Percentiles rank a stretch among this genome's conserved stretches.
Evolutionary conservation across 805 yeast species (phyloP).

Genomic region (Blastobotrys attinorum): DNA sequence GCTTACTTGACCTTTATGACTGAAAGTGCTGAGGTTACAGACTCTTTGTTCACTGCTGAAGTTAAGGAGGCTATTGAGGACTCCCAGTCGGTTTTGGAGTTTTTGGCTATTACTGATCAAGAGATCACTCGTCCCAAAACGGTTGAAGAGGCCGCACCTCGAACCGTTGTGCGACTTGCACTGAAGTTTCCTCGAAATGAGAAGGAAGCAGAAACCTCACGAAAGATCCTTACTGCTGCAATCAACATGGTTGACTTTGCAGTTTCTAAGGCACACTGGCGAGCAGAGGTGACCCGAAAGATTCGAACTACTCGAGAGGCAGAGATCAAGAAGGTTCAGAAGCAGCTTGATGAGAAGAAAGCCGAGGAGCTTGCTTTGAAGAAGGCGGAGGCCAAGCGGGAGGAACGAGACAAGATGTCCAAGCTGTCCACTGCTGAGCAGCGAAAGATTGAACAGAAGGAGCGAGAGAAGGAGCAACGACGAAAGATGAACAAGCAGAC

Average conservation of each 20-base stretch:
- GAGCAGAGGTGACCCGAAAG: slow-evolving; percentile 71
- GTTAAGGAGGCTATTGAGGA: slow-evolving; percentile 37
- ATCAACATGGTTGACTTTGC: slow-evolving; percentile 53
- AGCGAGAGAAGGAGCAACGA: slow-evolving; percentile 73
- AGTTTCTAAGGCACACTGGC: slow-evolving; percentile 43
- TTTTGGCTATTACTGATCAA: slow-evolving; percentile 77
- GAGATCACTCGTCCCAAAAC: slow-evolving; percentile 62
- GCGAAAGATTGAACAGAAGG: slow-evolving; percentile 68
- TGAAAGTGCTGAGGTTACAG: slow-evolving; percentile 78
- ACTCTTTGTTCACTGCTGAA: slow-evolving; percentile 46
- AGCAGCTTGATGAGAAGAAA: slow-evolving; percentile 54
- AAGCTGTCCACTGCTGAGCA: slow-evolving; percentile 69
- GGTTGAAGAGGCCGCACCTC: slow-evolving; percentile 46
- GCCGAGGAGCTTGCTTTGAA: slow-evolving; percentile 64
- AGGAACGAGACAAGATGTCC: slow-evolving; percentile 58
- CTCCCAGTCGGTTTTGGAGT: slow-evolving; percentile 46
- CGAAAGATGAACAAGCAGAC: slow-evolving; percentile 35
- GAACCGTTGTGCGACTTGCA: slow-evolving; percentile 44
- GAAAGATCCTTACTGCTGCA: slow-evolving; percentile 45
- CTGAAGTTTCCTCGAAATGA: slow-evolving; percentile 43
- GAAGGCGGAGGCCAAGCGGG: slow-evolving; percentile 44
- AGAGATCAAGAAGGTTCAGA: slow-evolving; percentile 63
- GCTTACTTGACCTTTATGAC: slow-evolving; percentile 76
- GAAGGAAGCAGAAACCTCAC: slow-evolving; percentile 42
- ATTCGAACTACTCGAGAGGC: slow-evolving; percentile 67